A percentile compares a stretch with the other conserved stretches of the same genome.
Conservation (phyloP, 306 rosid species). For the Oemleria cerasiformis region DNA sequence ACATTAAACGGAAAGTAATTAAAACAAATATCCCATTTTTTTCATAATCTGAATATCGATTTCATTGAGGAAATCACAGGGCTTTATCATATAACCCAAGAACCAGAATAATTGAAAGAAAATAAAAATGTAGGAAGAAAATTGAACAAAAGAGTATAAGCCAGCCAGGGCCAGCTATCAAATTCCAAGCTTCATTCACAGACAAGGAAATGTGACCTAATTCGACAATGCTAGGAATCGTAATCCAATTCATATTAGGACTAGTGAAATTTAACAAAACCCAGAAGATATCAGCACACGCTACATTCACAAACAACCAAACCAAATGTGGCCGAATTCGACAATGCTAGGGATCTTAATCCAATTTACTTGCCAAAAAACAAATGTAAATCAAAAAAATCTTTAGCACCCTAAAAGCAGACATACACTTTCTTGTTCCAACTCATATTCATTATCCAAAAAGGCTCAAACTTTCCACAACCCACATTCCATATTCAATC, state of each 20-base stretch:
- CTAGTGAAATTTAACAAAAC: not conserved
- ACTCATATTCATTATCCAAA: not conserved
- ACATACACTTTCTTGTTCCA: not conserved
- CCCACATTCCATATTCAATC: slow-evolving; percentile 1
- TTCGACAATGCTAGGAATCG: too few relatives aligned
- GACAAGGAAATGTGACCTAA: not conserved
- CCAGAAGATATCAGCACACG: not conserved
- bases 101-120: not conserved
- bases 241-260: not conserved
- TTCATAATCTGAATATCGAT: not conserved
- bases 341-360: not conserved
- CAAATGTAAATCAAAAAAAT: not conserved
- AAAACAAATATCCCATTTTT: not conserved
- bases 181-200: not conserved
- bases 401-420: not conserved
- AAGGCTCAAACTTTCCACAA: slow-evolving; percentile 7
- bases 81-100: not conserved
- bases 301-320: not conserved
- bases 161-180: not conserved
- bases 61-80: not conserved
- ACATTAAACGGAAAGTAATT: not conserved
- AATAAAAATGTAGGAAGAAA: not conserved
- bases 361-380: not conserved
- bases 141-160: not conserved
- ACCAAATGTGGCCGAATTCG: not conserved